phyloP scores from a whole-genome alignment of 495 filamentous ascomycete species.

The Darksidea phi region DNA sequence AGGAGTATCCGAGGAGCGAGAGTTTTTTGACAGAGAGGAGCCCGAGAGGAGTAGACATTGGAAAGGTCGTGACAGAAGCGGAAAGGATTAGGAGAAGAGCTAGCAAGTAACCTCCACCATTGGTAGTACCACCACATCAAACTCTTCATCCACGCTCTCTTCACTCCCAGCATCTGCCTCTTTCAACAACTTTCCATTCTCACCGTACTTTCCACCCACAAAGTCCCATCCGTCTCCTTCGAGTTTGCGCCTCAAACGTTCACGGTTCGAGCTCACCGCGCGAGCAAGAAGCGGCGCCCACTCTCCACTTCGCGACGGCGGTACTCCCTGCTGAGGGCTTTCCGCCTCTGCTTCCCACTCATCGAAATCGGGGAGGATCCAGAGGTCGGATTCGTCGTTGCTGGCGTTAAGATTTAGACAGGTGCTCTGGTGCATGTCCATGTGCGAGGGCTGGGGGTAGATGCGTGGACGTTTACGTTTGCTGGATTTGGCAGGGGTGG shows the following conservation, averaged over 20 bases:
- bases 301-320: neutral
- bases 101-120: conserved; percentile 3
- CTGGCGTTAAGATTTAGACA: conserved; percentile 14
- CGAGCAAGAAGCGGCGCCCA: conserved; percentile 20
- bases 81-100: neutral
- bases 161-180: conserved; percentile 3
- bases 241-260: conserved; percentile 17
- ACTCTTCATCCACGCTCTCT: conserved; percentile 33
- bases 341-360: conserved; percentile 20
- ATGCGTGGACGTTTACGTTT: conserved; percentile 8
- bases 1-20: neutral
- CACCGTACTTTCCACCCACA: conserved; percentile 28
- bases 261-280: conserved; percentile 27
- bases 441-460: neutral
- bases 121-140: conserved; percentile 26
- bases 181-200: neutral
- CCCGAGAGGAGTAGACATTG: too few relatives aligned
- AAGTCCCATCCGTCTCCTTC: conserved; percentile 34
- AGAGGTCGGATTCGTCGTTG: conserved; percentile 13
- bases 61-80: neutral
- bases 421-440: conserved; percentile 23
- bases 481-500: neutral
- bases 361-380: conserved; percentile 27
- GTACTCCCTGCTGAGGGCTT: neutral
- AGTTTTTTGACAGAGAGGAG: too few relatives aligned